Base-by-base conservation (phyloP, 228 moss, liverwort and hornwort genomes). In the Sphagnum fallax region DNA sequence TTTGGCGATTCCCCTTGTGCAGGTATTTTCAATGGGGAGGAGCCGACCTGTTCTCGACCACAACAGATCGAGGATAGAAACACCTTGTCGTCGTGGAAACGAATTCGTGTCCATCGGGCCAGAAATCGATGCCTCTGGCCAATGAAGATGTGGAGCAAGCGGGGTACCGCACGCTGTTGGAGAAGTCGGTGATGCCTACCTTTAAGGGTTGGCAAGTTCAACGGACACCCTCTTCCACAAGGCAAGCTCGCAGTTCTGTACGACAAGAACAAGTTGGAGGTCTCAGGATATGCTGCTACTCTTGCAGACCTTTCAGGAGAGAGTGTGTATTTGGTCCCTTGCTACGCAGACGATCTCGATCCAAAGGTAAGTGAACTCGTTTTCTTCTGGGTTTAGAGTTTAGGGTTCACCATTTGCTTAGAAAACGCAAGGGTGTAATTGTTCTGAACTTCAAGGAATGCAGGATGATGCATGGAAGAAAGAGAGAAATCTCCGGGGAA, bases 21-120 rank as follows among this genome's bases (percentile, higher is more conserved):
- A 65, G 65, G 47, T 65, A 65, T 51, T 65, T 65, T 65, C 65
- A 65, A 65, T 65, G 65, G 65, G 65, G 16, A 7, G 65, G 65
- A 65, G 65, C 65, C 13, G 65, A 65, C 65, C 65, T 65, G 5
- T 65, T 65, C 51, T 49, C 65, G n/a, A 65, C 65, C 32, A 65
- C 65, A 49, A 49, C 65, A 15, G 65, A 65, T 65, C 65, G 65
- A 51, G 65, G 65, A 13, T 51, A 65, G 65, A 65, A 65, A 65
- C 65, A 51, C 6, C 47, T 65, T 5, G 65, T 65, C 14, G 65
- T 65, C 47, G 65, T 65, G 10, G 65, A 65, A 51, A 65, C 65
- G 16, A 65, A 65, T 32, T 65, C 65, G 7, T 65, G 65, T 4
- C 65, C 65, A 48, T 65, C 65, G 49, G 65, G 65, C 51, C 65